Base-by-base conservation (phyloP, 2,329 filamentous ascomycete genomes). In the Dactylellina leptospora region DNA sequence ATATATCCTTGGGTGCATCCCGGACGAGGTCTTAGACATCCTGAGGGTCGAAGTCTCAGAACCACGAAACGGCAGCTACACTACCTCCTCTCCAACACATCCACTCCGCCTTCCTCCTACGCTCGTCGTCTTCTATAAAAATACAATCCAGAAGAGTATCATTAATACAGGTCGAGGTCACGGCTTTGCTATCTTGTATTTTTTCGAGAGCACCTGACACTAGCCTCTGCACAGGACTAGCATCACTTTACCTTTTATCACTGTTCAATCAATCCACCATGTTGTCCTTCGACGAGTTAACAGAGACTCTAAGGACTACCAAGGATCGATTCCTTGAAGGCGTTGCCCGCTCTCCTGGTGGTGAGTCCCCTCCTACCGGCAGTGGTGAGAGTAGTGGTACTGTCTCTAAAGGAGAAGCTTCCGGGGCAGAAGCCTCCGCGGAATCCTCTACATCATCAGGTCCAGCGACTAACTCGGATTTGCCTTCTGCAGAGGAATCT, bases 311-410 rank as follows among this genome's bases (percentile, higher is more conserved):
- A 33, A 58, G 62, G 38, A 60, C 62, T 28, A 68, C 62, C 28
- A 68, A 68, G 27, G 62, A 68, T 47, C 53, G 62, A 10, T 53
- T 68, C 36, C 62, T 68, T 27, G 54, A 68, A 53, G 62, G 62
- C 55, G 54, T 44, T 47, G 44, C 62, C 13, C 54, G 62, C 42
- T 68, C 62, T 51, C 62, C 62, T 50, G 47, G 54, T 40, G 54
- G 62, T 68, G 62, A 68, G 62, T 68, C 45, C 36, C 54, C 36
- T 20, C 42, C 40, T 59, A 53, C 62, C 40, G 47, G 16, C 45
- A 51, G 18, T 25, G 54, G 45, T 36, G 62, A 47, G 33, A 44
- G 33, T 27, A 8, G 36, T 20, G 16, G 45, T 25, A 47, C 23
- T 28, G 10, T 23, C 20, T 40, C 36, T 23, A 18, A n/a, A n/a